Conservation (phyloP, 2,329 filamentous ascomycete genomes). For the Cordyceps pruinosa region DNA sequence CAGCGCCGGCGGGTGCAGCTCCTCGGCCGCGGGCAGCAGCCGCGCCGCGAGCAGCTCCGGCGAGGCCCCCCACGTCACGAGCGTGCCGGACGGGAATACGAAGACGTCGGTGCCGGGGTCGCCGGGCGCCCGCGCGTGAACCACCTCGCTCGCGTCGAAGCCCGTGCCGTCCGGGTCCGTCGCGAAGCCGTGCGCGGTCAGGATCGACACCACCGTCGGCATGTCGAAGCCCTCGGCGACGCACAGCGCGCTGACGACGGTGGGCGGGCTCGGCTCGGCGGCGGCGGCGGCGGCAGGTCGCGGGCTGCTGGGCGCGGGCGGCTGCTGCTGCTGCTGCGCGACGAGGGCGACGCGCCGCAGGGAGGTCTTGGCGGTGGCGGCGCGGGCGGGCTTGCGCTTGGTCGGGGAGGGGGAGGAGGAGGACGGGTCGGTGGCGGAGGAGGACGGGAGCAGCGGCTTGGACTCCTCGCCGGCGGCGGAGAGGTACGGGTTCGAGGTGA, state of each 20-base stretch:
- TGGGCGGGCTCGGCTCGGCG: conserved; percentile 31
- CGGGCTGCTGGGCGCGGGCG: conserved; percentile 8
- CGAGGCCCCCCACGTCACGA: conserved; percentile 86
- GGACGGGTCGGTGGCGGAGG: conserved; percentile 32
- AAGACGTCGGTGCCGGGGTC: conserved; percentile 83
- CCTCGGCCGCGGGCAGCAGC: conserved; percentile 68
- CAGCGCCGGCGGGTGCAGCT: conserved; percentile 67
- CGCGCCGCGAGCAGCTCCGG: conserved; percentile 69
- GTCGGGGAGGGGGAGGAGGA: conserved; percentile 20
- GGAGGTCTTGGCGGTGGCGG: conserved; percentile 57
- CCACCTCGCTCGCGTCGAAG: conserved; percentile 55
- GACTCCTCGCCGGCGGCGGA: conserved; percentile 32
- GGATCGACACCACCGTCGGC: conserved; percentile 49
- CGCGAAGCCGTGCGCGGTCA: conserved; percentile 52
- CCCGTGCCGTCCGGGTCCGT: conserved; percentile 56
- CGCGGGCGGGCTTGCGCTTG: conserved; percentile 42
- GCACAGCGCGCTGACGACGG: conserved; percentile 51
- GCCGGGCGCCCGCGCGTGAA: conserved; percentile 54
- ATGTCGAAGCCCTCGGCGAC: conserved; percentile 59
- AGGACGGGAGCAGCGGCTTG: neutral
- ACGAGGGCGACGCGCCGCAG: conserved; percentile 80
- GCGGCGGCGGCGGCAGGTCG: conserved; percentile 12
- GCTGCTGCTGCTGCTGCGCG: conserved; percentile 56
- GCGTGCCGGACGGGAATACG: conserved; percentile 88
- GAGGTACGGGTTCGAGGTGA: conserved; percentile 56